phyloP scores from a whole-genome alignment of 148 eudicot species.

The Agrostemma githago region DNA sequence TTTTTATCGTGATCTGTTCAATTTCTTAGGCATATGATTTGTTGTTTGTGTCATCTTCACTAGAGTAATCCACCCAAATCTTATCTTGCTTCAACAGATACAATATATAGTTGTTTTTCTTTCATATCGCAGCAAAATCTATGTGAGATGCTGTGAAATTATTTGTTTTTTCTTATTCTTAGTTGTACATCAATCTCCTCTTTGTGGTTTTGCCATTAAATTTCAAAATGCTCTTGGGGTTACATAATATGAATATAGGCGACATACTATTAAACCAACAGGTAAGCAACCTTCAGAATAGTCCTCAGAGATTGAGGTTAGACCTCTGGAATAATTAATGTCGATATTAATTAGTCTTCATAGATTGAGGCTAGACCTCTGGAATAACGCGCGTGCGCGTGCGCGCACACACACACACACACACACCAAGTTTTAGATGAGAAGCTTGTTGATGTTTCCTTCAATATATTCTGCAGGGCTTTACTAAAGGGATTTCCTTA shows the following conservation, averaged over 20 bases:
- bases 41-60: no score
- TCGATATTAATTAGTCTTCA: background rate
- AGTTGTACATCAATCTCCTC: no score
- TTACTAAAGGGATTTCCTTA: conserved; percentile 89
- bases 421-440: background rate
- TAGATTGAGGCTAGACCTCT: background rate
- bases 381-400: no score
- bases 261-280: no score
- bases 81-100: background rate
- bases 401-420: no score
- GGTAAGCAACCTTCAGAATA: background rate
- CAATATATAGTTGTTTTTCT: background rate
- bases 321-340: background rate
- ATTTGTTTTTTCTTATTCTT: no score
- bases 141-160: background rate
- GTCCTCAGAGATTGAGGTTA: background rate
- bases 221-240: no score
- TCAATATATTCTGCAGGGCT: conserved; percentile 54
- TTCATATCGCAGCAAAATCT: background rate
- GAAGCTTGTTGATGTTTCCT: conserved; percentile 7
- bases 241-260: no score
- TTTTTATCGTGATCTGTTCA: background rate
- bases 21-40: no score
- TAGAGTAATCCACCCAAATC: background rate
- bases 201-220: no score